These are phyloP conservation scores for Gryganskiella cystojenkinii DNA, from an alignment of 192 early-diverging fungal species.

Conservation along the genomic window DNA sequence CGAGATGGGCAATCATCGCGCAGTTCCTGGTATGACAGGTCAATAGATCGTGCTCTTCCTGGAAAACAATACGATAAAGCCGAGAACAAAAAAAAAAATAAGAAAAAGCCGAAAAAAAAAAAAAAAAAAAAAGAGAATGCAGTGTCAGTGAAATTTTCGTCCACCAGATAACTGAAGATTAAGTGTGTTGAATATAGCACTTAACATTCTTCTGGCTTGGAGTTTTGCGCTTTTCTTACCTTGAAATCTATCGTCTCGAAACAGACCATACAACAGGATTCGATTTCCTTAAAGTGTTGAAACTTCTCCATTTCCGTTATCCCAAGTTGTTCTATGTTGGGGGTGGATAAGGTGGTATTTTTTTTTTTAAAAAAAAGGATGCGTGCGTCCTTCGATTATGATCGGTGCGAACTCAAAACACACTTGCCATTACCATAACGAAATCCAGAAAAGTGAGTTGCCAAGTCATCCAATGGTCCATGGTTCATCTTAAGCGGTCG, in stretches of 20 bases:
- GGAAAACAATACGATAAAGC: too few relatives aligned
- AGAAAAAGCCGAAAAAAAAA: background rate
- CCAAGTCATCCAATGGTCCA: conserved; percentile 15
- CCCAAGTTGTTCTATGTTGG: background rate
- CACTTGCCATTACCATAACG: background rate
- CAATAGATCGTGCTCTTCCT: conserved; percentile 22
- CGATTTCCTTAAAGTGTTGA: conserved; percentile 1
- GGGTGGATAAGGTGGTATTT: too few relatives aligned
- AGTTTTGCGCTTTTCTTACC: conserved; percentile 9
- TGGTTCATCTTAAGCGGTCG: conserved; percentile 1
- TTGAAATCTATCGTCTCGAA: conserved; percentile 21
- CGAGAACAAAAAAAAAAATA: background rate
- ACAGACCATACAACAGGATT: conserved; percentile 14
- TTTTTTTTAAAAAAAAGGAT: too few relatives aligned
- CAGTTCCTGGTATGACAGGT: conserved; percentile 8
- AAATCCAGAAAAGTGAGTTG: conserved; percentile 14
- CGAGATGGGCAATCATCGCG: conserved; percentile 34
- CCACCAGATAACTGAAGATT: too few relatives aligned
- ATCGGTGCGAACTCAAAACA: too few relatives aligned
- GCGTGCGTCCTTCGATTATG: too few relatives aligned
- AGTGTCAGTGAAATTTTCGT: too few relatives aligned
- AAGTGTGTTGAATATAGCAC: too few relatives aligned
- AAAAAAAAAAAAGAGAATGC: background rate
- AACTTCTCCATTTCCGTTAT: conserved; percentile 4
- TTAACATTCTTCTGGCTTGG: too few relatives aligned